Evolutionary conservation across 2,329 filamentous ascomycete genomes (phyloP), one percentile per base, ranked within the genome.

Genomic region (Reticulascus tulasneorum): DNA sequence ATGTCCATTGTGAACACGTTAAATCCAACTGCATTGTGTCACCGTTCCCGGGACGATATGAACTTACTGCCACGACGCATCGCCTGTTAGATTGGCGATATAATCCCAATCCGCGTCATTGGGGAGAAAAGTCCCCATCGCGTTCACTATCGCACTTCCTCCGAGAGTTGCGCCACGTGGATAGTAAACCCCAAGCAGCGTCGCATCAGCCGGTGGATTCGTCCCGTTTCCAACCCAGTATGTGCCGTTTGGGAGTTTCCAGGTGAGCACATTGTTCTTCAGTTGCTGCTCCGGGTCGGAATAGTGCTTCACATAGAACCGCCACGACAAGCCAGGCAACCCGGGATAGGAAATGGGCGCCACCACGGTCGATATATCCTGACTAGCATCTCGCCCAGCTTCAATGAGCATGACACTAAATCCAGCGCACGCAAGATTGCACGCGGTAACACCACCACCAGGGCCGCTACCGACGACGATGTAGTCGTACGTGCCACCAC

Each of bases 291-390:
- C 53, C 13, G 67, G 53, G 43, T 79, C 67, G 6, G 63, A 55
- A 47, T 79, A 81, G 54, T 82, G 78, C 34, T 72, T 69, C 38
- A 82, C 75, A 44, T 69, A 82, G 54, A 74, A 81, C 56, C 78
- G 69, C 78, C 79, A 82, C n/a, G n/a, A n/a, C n/a, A n/a, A n/a
- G n/a, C n/a, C n/a, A n/a, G n/a, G n/a, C n/a, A n/a, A n/a, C n/a
- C n/a, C n/a, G n/a, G n/a, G 27, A 60, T 7, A 74, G 59, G 20
- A 74, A 60, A 7, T 67, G 11, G 19, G 19, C 4, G 29, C 17
- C 21, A 29, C 6, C 9, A 8, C 8, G 6, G 9, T 6, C 27
- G n/a, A n/a, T n/a, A n/a, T n/a, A n/a, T n/a, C n/a, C n/a, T n/a
- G 29, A 19, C 65, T 69, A 41, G 74, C 64, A 45, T 79, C 73